Conservation (phyloP, 2,329 filamentous ascomycete genomes). For the Arthrobotrys sphaeroides region DNA sequence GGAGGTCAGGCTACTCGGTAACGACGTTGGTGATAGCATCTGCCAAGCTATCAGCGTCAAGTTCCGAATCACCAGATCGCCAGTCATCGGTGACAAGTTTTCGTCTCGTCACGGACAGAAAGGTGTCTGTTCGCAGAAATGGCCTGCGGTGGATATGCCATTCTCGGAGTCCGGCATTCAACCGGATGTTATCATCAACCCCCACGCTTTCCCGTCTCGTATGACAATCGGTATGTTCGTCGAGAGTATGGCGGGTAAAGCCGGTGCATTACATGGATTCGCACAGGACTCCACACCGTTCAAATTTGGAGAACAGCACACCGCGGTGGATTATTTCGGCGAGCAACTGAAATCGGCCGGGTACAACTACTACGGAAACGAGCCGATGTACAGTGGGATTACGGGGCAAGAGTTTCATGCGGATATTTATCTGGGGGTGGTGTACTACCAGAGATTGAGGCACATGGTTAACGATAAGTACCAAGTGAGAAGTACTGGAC, state of each 20-base stretch:
- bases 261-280: slow-evolving; percentile 91
- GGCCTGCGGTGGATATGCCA: slow-evolving; percentile 92
- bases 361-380: slow-evolving; percentile 98
- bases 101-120: slow-evolving; percentile 98
- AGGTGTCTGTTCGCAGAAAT: slow-evolving; percentile 95
- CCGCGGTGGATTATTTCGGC: slow-evolving; percentile 92
- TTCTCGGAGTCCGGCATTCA: slow-evolving; percentile 97
- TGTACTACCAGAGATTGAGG: slow-evolving; percentile 96
- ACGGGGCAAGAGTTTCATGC: slow-evolving; percentile 92
- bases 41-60: slow-evolving; percentile 91
- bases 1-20: slow-evolving; percentile 86
- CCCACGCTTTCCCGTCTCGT: slow-evolving; percentile 97
- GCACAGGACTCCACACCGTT: slow-evolving; percentile 96
- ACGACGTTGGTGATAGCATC: slow-evolving; percentile 82
- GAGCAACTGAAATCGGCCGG: slow-evolving; percentile 94
- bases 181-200: slow-evolving; percentile 98
- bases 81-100: slow-evolving; percentile 98
- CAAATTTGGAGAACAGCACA: slow-evolving; percentile 90
- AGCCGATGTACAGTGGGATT: slow-evolving; percentile 97
- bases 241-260: slow-evolving; percentile 94
- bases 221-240: slow-evolving; percentile 99
- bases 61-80: slow-evolving; percentile 86
- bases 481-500: slow-evolving; percentile 95
- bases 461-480: slow-evolving; percentile 99
- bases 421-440: slow-evolving; percentile 95